phyloP scores from a whole-genome alignment of 108 stramenopile species.

The Fragilariopsis cylindrus region DNA sequence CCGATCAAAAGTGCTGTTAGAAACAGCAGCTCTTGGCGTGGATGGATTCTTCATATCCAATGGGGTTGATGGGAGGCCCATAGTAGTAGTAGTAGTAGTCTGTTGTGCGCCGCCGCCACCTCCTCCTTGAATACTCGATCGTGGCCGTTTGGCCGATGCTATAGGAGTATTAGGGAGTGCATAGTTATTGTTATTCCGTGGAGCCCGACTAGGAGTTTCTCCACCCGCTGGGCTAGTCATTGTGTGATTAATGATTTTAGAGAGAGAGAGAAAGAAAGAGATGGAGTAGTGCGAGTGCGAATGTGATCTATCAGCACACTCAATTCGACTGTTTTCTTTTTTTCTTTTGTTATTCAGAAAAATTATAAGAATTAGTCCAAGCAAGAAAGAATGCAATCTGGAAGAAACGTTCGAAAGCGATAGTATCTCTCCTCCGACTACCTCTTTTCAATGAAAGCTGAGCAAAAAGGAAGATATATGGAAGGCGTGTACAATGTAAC shows the following conservation, averaged over 20 bases:
- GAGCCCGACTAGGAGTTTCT: conserved; percentile 11
- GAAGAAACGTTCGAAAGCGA: too few relatives aligned
- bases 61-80: conserved; percentile 20
- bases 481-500: too few relatives aligned
- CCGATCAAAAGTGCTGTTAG: conserved; percentile 22
- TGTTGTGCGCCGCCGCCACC: not conserved
- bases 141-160: conserved; percentile 62
- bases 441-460: too few relatives aligned
- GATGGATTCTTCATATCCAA: not conserved
- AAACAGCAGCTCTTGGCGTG: conserved; percentile 1
- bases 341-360: too few relatives aligned
- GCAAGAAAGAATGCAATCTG: too few relatives aligned
- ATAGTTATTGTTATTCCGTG: conserved; percentile 42
- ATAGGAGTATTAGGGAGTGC: conserved; percentile 68
- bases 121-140: conserved; percentile 24
- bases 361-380: too few relatives aligned
- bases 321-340: too few relatives aligned
- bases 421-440: too few relatives aligned
- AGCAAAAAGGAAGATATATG: too few relatives aligned
- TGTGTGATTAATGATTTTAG: not conserved
- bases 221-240: conserved; percentile 5
- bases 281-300: not conserved
- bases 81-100: not conserved
- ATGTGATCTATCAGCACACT: too few relatives aligned
- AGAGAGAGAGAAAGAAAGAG: not conserved